Evolutionary conservation across 2,329 filamentous ascomycete genomes (phyloP).

Genomic region (Beauveria scarabaeidicola): DNA sequence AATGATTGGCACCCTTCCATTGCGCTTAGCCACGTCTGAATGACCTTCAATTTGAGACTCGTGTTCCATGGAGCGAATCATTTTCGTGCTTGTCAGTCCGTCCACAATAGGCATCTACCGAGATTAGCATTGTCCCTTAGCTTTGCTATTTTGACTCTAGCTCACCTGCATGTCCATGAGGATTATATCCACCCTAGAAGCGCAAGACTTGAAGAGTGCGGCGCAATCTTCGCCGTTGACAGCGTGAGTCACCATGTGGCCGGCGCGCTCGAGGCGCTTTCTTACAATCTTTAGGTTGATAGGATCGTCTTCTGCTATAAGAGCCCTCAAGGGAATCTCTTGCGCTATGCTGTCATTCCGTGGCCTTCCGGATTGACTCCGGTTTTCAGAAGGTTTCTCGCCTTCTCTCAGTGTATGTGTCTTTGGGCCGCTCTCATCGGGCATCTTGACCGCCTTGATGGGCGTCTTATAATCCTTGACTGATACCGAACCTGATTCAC

Average conservation of each 20-base stretch:
- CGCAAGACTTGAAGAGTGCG: slow-evolving; percentile 55
- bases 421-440: slow-evolving; percentile 35
- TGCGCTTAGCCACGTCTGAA: slow-evolving; percentile 49
- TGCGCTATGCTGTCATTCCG: slow-evolving; percentile 11
- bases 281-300: slow-evolving; percentile 76
- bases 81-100: slow-evolving; percentile 70
- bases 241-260: slow-evolving; percentile 63
- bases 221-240: slow-evolving; percentile 83
- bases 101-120: slow-evolving; percentile 84
- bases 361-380: background rate
- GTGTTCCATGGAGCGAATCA: slow-evolving; percentile 69
- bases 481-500: background rate
- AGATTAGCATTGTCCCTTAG: background rate
- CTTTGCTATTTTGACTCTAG: slow-evolving; percentile 6
- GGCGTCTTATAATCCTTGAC: slow-evolving; percentile 38
- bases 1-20: slow-evolving; percentile 69
- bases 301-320: slow-evolving; percentile 83
- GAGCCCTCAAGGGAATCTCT: slow-evolving; percentile 37
- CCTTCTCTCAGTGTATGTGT: slow-evolving; percentile 13
- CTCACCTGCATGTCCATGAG: slow-evolving; percentile 89
- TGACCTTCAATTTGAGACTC: slow-evolving; percentile 36
- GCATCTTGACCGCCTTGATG: slow-evolving; percentile 38
- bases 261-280: slow-evolving; percentile 69
- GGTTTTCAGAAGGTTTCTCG: background rate
- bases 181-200: slow-evolving; percentile 62